These are phyloP conservation scores for Gnetum montanum DNA, from an alignment of 75 land plant species.

Conservation along the genomic window DNA sequence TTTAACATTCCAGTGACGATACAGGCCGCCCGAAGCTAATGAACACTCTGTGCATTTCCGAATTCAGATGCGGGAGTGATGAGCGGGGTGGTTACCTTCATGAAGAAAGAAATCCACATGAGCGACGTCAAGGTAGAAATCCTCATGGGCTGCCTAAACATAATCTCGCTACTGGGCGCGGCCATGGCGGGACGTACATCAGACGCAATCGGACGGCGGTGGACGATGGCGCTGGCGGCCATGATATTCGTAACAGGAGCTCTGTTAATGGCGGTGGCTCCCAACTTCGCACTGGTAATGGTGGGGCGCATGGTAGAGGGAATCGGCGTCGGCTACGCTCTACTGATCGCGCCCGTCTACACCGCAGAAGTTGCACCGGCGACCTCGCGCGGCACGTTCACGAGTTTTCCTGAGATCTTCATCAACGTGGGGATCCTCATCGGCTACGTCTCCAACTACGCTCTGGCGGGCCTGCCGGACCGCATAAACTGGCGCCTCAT, in stretches of 20 bases:
- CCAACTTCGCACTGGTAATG: slow-evolving; percentile 47
- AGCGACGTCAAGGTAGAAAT: slow-evolving; percentile 46
- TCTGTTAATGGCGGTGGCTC: slow-evolving; percentile 58
- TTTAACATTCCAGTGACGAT: too few species aligned
- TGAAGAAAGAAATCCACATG: slow-evolving; percentile 48
- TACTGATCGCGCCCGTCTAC: slow-evolving; percentile 87
- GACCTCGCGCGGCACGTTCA: slow-evolving; percentile 49
- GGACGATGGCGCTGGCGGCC: slow-evolving; percentile 72
- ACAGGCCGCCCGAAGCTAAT: too few species aligned
- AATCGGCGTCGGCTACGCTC: slow-evolving; percentile 77
- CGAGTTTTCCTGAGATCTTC: slow-evolving; percentile 75
- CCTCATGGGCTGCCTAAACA: slow-evolving; percentile 53
- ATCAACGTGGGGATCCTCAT: slow-evolving; percentile 68
- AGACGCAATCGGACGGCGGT: slow-evolving; percentile 70
- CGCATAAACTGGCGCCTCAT: slow-evolving; percentile 62
- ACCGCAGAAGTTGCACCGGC: slow-evolving; percentile 75
- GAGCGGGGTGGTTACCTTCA: slow-evolving; percentile 69
- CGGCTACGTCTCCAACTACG: slow-evolving; percentile 65
- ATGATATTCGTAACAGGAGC: slow-evolving; percentile 69
- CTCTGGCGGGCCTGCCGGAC: slow-evolving; percentile 34
- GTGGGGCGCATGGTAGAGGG: slow-evolving; percentile 64
- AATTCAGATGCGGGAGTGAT: slow-evolving; percentile 82
- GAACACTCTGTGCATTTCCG: too few species aligned
- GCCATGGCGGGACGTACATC: slow-evolving; percentile 63
- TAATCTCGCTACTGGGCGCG: slow-evolving; percentile 60